phyloP scores from a whole-genome alignment of 1,139 yeast species.

The Candida sanyaensis region DNA sequence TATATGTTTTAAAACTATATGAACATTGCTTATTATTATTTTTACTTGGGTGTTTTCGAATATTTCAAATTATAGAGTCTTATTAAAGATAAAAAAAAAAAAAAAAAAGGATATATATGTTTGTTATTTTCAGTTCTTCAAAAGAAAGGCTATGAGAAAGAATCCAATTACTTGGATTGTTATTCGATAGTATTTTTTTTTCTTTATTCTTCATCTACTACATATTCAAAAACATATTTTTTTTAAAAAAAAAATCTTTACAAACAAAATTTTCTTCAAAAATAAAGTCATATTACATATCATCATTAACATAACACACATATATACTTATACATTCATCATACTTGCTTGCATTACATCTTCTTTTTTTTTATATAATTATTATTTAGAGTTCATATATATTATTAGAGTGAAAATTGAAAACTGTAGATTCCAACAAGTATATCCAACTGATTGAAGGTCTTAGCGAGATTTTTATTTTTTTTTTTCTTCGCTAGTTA shows the following conservation, averaged over 20 bases:
- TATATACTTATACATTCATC: background rate
- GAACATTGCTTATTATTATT: background rate
- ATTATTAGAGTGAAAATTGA: background rate
- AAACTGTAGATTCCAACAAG: background rate
- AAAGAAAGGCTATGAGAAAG: background rate
- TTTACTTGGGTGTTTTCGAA: background rate
- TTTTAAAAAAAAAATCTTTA: background rate
- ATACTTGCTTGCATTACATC: constrained; percentile 1
- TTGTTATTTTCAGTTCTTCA: background rate
- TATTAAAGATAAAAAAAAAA: background rate
- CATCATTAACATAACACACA: background rate
- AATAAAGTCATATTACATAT: background rate
- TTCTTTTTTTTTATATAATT: background rate
- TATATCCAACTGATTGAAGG: background rate
- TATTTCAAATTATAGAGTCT: background rate
- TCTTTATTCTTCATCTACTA: background rate
- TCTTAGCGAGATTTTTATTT: background rate
- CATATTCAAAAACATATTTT: background rate
- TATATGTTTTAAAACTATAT: too few species aligned
- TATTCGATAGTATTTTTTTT: background rate
- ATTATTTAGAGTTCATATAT: background rate
- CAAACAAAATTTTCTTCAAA: background rate
- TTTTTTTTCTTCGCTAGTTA: too few species aligned
- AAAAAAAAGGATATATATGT: background rate
- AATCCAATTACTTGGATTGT: background rate